phyloP scores from a whole-genome alignment of 129 eudicot species.

The Rutidosis leptorrhynchoides region DNA sequence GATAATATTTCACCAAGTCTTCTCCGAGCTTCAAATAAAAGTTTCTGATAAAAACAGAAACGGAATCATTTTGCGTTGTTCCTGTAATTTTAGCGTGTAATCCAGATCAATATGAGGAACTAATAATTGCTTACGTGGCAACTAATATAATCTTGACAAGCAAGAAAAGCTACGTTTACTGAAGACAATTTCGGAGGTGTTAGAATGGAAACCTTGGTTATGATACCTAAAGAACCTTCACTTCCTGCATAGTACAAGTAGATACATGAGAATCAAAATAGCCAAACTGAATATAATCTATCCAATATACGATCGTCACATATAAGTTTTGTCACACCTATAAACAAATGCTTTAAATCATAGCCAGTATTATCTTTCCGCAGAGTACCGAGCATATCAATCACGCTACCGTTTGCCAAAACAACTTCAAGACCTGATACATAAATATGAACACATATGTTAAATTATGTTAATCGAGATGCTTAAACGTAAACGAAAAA shows the following conservation, averaged over 20 bases:
- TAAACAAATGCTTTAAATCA: slow-evolving; percentile 94
- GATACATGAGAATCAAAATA: slow-evolving; percentile 6
- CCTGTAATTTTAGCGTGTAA: not conserved
- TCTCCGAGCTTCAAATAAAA: slow-evolving; percentile 71
- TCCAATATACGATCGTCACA: slow-evolving; percentile 14
- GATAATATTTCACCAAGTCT: slow-evolving; percentile 94
- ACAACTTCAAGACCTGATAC: slow-evolving; percentile 89
- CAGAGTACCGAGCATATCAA: slow-evolving; percentile 93
- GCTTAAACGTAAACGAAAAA: not conserved
- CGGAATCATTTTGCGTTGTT: not conserved
- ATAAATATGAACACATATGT: not conserved
- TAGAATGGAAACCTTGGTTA: slow-evolving; percentile 83
- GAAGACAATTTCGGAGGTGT: slow-evolving; percentile 89
- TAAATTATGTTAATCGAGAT: not conserved
- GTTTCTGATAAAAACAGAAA: slow-evolving; percentile 48
- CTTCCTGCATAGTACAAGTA: slow-evolving; percentile 61
- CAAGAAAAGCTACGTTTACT: slow-evolving; percentile 82
- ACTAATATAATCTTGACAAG: slow-evolving; percentile 83
- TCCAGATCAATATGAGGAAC: not conserved
- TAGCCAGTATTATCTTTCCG: slow-evolving; percentile 98
- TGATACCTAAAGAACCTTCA: slow-evolving; percentile 94
- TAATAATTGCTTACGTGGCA: slow-evolving; percentile 66
- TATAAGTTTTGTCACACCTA: slow-evolving; percentile 52
- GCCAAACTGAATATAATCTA: not conserved
- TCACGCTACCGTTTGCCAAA: slow-evolving; percentile 89